phyloP scores from a whole-genome alignment of 2,329 filamentous ascomycete genomes.

The Calonectria montana region DNA sequence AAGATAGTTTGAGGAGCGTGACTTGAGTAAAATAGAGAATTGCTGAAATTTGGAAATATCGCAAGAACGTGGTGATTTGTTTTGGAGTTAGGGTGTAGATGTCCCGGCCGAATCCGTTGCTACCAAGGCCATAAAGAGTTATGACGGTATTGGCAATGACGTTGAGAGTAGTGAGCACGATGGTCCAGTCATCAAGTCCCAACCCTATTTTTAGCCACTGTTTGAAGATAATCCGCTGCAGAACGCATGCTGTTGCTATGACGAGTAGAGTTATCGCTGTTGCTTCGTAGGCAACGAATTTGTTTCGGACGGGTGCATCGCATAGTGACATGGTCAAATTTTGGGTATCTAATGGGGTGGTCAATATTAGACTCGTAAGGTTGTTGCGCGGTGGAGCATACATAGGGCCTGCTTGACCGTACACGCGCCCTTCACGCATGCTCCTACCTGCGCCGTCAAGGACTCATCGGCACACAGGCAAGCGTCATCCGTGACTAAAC shows the following conservation, averaged over 20 bases:
- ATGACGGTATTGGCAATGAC: not conserved
- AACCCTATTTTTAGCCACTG: not conserved
- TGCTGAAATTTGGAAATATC: slow-evolving; percentile 49
- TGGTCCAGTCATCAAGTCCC: not conserved
- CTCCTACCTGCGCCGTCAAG: not conserved
- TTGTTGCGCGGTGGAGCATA: not conserved
- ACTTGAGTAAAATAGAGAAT: slow-evolving; percentile 53
- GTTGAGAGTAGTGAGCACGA: not conserved
- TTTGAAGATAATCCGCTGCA: not conserved
- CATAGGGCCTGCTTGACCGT: not conserved
- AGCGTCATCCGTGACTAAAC: not conserved
- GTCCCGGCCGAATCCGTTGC: slow-evolving; percentile 45
- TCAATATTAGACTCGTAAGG: not conserved
- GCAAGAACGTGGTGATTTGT: slow-evolving; percentile 39
- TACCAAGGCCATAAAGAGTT: not conserved
- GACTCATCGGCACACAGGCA: not conserved
- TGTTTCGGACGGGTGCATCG: not conserved
- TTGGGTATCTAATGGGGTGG: not conserved
- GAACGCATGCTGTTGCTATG: not conserved
- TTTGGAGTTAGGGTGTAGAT: slow-evolving; percentile 47
- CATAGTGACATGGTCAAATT: not conserved
- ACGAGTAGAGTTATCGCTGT: not conserved
- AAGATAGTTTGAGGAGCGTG: slow-evolving; percentile 52
- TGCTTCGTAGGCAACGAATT: not conserved
- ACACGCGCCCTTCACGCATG: not conserved